Percentiles rank a stretch among this genome's conserved stretches.
phyloP scores from a whole-genome alignment of 306 rosid species.

The Chamaecrista fasciculata region DNA sequence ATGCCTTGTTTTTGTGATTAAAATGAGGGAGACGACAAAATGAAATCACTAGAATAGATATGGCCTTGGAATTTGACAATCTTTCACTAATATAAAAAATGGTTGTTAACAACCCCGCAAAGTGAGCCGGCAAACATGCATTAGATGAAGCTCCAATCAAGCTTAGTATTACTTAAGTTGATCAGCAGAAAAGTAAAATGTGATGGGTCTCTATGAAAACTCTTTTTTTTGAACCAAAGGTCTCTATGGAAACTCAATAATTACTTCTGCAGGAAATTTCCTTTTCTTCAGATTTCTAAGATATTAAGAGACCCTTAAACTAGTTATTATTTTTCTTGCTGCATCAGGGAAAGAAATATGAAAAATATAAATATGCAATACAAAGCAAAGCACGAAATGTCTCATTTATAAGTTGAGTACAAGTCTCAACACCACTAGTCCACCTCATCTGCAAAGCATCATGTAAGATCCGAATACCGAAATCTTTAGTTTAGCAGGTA shows the following conservation, averaged over 20 bases:
- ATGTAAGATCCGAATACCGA: not conserved
- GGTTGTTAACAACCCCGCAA: not conserved
- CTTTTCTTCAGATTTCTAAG: not conserved
- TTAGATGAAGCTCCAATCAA: not conserved
- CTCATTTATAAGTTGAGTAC: not conserved
- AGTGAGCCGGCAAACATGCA: not conserved
- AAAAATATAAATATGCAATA: not conserved
- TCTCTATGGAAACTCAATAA: not conserved
- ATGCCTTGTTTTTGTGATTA: not conserved
- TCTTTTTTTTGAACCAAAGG: too few relatives aligned
- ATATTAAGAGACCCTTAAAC: not conserved
- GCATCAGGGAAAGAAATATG: too few relatives aligned
- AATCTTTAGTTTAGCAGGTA: not conserved
- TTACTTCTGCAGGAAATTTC: not conserved
- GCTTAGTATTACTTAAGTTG: not conserved
- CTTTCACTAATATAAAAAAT: not conserved
- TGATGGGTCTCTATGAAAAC: not conserved
- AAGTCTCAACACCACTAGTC: not conserved
- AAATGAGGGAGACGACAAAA: not conserved
- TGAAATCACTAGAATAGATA: not conserved
- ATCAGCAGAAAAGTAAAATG: not conserved
- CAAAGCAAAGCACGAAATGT: not conserved
- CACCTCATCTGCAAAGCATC: not conserved
- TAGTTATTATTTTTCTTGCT: not conserved
- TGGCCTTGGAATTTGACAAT: not conserved